Conservation (phyloP, 2,329 filamentous ascomycete genomes). For the Immersiporthe knoxdaviesiana region DNA sequence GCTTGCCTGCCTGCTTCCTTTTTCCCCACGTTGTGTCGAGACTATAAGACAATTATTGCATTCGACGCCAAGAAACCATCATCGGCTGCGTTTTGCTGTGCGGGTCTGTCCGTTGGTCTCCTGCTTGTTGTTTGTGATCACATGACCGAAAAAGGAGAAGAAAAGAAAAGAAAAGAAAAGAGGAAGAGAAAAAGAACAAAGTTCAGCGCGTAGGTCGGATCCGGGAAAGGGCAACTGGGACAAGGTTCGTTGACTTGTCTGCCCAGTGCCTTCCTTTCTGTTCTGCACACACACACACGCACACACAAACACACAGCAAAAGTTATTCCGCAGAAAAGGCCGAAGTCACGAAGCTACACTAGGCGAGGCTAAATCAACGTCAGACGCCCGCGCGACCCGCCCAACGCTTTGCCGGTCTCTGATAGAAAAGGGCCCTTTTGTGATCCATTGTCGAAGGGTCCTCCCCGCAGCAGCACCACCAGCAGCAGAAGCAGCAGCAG, state of each 20-base stretch:
- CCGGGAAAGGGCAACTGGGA: not conserved
- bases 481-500: too few relatives aligned
- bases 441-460: not conserved
- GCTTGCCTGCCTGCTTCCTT: not conserved
- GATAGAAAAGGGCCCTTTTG: constrained; percentile 1
- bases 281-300: not conserved
- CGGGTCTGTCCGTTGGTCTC: not conserved
- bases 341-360: constrained; percentile 13
- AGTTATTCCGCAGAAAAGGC: constrained; percentile 7
- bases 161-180: not conserved
- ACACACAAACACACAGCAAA: not conserved
- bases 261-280: not conserved
- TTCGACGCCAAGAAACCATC: not conserved
- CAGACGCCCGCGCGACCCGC: not conserved
- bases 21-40: not conserved
- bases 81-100: not conserved
- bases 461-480: not conserved
- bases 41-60: not conserved
- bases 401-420: constrained; percentile 1
- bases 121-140: not conserved
- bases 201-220: not conserved
- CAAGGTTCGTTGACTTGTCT: not conserved
- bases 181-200: not conserved
- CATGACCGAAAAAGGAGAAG: too few relatives aligned
- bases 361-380: constrained; percentile 10